Base-by-base conservation (phyloP, 805 yeast species). In the Lachancea kluyveri region DNA sequence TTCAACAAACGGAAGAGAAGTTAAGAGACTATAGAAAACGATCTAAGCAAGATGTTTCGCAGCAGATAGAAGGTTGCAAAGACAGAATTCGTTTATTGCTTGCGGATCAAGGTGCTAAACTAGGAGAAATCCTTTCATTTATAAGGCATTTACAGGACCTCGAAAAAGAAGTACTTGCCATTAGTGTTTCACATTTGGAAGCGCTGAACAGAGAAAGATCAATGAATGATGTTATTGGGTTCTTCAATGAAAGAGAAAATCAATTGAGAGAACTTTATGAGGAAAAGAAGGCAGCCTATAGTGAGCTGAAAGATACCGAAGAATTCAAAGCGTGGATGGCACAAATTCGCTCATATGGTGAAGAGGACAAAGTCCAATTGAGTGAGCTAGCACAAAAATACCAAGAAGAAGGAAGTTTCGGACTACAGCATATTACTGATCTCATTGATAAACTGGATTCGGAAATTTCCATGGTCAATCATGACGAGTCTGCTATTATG, bases 371-470 rank as follows among this genome's bases (percentile, higher is more conserved):
- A 33, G 62, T 46, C 13, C 44, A 50, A 6, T 45, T 76, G 15
- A 58, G 63, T 8, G 60, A 46, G 1, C 50, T 67, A 13, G 74
- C 74, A 25, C 45, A 43, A 29, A 26, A 64, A 54, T 60, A 62
- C 56, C 50, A 54, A 37, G 30, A 50, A 26, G 41, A 50, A 8
- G 57, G 50, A 3, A 52, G 43, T 7, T 67, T 77, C 30, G 60
- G 62, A 13, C 65, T 67, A 37, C 40, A 35, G 4, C 46, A 45
- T 28, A 51, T 77, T 7, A 38, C 56, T 19, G 65, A 58, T 8
- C 60, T 58, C 28, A 65, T 76, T 18, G 59, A 59, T 16, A 55
- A 62, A 21, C 54, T 76, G 16, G 68, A 68, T 29, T 71, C 73
- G 12, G 79, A 70, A 31, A 40, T 65, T 21, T 45, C 50, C 10